A percentile compares a stretch with the other conserved stretches of the same genome.
Conservation (phyloP, 768 basidiomycete species). For the Xanthoconium purpureum region DNA sequence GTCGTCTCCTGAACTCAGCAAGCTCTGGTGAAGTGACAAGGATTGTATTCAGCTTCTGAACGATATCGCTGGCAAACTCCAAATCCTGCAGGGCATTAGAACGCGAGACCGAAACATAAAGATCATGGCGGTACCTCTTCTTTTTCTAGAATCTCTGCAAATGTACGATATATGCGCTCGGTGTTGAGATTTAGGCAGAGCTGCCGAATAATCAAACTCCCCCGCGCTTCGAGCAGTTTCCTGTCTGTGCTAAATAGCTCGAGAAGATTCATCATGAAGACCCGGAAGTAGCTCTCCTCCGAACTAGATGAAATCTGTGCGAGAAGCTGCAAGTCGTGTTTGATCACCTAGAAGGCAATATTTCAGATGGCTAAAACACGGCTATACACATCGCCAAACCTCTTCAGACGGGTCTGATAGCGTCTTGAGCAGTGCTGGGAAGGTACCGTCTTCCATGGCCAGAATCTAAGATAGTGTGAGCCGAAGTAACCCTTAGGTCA, state of each 20-base stretch:
- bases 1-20: slow-evolving; percentile 87
- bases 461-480: slow-evolving; percentile 59
- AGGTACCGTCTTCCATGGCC: slow-evolving; percentile 95
- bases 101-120: background rate
- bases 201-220: slow-evolving; percentile 94
- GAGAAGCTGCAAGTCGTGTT: slow-evolving; percentile 90
- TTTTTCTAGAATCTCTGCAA: slow-evolving; percentile 96
- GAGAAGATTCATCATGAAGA: slow-evolving; percentile 92
- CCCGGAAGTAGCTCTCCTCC: slow-evolving; percentile 92
- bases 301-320: slow-evolving; percentile 97
- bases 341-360: slow-evolving; percentile 67
- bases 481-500: background rate
- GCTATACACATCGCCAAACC: slow-evolving; percentile 37
- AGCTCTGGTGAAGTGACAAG: slow-evolving; percentile 95
- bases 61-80: slow-evolving; percentile 96
- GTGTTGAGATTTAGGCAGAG: slow-evolving; percentile 92
- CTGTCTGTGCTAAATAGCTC: slow-evolving; percentile 95
- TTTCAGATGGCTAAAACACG: background rate
- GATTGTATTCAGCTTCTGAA: slow-evolving; percentile 96
- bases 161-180: slow-evolving; percentile 91
- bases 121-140: slow-evolving; percentile 68
- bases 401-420: slow-evolving; percentile 96
- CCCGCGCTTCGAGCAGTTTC: slow-evolving; percentile 82
- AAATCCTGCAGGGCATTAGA: slow-evolving; percentile 60
- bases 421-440: slow-evolving; percentile 92